These are phyloP conservation scores for Coriaria nepalensis DNA, from an alignment of 306 rosid species.

Conservation along the genomic window DNA sequence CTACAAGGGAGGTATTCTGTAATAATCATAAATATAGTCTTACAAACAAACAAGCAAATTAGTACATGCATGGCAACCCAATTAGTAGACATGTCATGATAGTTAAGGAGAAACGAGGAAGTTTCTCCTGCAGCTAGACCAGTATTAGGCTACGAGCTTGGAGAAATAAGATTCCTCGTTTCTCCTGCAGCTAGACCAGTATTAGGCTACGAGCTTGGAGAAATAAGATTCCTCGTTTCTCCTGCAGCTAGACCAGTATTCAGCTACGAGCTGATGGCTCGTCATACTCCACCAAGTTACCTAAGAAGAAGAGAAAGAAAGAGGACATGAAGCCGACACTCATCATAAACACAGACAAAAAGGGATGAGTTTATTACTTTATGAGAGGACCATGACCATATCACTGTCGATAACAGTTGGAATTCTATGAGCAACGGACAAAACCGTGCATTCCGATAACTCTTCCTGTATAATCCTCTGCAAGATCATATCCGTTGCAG, in stretches of 20 bases:
- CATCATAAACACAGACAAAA: background rate
- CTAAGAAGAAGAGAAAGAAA: constrained; percentile 13
- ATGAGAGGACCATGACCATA: constrained; percentile 62
- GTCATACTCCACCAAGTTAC: constrained; percentile 61
- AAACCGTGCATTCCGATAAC: constrained; percentile 57
- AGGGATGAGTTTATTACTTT: constrained; percentile 27
- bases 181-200: constrained; percentile 58
- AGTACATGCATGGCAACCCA: too few relatives aligned
- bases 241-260: constrained; percentile 62
- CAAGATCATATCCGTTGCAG: constrained; percentile 51
- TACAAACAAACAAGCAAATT: too few relatives aligned
- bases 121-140: constrained; percentile 52
- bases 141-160: constrained; percentile 68
- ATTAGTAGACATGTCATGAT: too few relatives aligned
- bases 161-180: constrained; percentile 56
- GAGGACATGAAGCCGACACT: background rate
- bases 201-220: constrained; percentile 67
- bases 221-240: constrained; percentile 43
- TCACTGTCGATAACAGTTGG: constrained; percentile 72
- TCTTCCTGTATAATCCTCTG: constrained; percentile 53
- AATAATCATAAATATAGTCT: too few relatives aligned
- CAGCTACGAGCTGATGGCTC: constrained; percentile 65
- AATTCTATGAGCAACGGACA: constrained; percentile 59
- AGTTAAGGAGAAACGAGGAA: background rate
- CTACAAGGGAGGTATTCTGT: too few relatives aligned